Evolutionary conservation across 371 early-diverging fungal species (phyloP).

Genomic region (Nosema bombycis): DNA sequence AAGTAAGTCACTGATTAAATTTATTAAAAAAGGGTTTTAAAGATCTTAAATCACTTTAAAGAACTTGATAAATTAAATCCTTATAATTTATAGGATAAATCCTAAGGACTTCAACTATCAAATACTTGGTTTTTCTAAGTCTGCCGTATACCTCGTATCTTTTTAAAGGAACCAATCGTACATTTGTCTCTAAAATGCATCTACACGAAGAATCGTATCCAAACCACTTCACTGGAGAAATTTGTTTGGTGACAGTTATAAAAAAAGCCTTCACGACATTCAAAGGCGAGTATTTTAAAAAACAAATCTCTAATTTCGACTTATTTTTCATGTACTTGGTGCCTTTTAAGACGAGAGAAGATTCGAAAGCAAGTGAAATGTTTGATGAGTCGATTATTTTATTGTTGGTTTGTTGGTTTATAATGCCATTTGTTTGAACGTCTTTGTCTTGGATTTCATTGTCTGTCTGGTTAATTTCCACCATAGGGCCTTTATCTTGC

Average conservation of each 20-base stretch:
- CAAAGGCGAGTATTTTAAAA: conserved; percentile 2
- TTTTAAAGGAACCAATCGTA: neutral
- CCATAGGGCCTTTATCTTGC: no score
- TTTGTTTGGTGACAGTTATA: neutral
- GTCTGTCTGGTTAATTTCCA: no score
- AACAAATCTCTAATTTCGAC: conserved; percentile 1
- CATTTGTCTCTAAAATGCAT: neutral
- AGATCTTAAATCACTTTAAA: no score
- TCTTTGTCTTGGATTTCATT: no score
- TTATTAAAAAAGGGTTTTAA: no score
- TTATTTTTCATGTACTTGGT: neutral
- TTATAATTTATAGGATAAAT: conserved; percentile 1
- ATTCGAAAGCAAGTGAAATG: conserved; percentile 6
- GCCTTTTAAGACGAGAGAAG: neutral
- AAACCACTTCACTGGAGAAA: neutral
- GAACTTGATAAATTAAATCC: conserved; percentile 17
- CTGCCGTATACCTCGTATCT: conserved; percentile 7
- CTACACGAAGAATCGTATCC: conserved; percentile 12
- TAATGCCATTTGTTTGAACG: no score
- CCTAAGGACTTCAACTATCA: neutral
- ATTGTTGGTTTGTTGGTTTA: no score
- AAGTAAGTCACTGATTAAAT: no score
- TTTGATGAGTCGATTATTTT: no score
- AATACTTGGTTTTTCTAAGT: neutral
- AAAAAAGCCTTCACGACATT: neutral